Evolutionary conservation across 805 yeast genomes (phyloP).

Genomic region (Saccharomyces jurei): DNA sequence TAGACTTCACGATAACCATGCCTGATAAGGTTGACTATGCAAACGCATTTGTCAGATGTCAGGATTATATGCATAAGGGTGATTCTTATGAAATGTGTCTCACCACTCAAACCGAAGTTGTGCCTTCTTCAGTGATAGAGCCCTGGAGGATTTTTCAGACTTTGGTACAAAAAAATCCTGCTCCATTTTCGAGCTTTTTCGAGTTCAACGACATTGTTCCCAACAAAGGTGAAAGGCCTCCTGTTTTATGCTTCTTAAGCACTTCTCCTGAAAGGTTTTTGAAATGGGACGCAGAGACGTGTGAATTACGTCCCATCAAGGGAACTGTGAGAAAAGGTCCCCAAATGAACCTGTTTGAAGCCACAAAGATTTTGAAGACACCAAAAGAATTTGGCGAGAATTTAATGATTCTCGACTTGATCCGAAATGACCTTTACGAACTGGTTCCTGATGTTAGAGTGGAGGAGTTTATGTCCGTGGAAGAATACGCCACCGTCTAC

Average conservation of each 20-base stretch:
- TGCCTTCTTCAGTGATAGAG: constrained; percentile 39
- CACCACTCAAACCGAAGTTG: constrained; percentile 63
- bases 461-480: constrained; percentile 77
- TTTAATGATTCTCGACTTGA: constrained; percentile 91
- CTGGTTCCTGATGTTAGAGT: constrained; percentile 61
- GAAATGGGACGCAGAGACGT: constrained; percentile 55
- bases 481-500: constrained; percentile 83
- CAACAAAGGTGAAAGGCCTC: constrained; percentile 42
- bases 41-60: constrained; percentile 52
- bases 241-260: constrained; percentile 48
- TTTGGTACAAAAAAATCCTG: constrained; percentile 68
- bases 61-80: constrained; percentile 60
- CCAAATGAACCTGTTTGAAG: constrained; percentile 47
- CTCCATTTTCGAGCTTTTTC: constrained; percentile 84
- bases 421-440: constrained; percentile 80
- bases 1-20: constrained; percentile 28
- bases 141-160: constrained; percentile 80
- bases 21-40: constrained; percentile 53
- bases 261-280: constrained; percentile 94
- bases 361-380: constrained; percentile 57
- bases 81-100: constrained; percentile 92
- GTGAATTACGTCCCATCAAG: constrained; percentile 89
- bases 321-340: constrained; percentile 79
- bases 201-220: constrained; percentile 37
- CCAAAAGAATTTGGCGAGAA: constrained; percentile 95